Evolutionary conservation across 148 eudicot species (phyloP).

Genomic region (Camellia granthamiana): DNA sequence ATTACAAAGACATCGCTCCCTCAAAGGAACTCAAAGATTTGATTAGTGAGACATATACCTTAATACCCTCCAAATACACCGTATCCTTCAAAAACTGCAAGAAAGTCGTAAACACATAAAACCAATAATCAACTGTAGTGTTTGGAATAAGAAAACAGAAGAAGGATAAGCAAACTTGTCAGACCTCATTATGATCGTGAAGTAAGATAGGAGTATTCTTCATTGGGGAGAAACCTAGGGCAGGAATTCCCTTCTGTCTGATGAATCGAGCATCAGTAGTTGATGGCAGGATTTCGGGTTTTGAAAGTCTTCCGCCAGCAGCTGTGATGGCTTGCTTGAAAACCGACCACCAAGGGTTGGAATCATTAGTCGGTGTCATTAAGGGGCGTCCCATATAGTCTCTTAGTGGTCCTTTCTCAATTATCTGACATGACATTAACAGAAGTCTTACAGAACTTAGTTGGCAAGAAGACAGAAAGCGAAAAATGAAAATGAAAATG

Average conservation of each 20-base stretch:
- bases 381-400: slow-evolving; percentile 72
- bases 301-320: slow-evolving; percentile 73
- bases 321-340: slow-evolving; percentile 61
- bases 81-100: slow-evolving; percentile 61
- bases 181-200: slow-evolving; percentile 94
- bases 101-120: neutral
- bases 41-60: slow-evolving; percentile 72
- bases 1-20: slow-evolving; percentile 20
- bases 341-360: slow-evolving; percentile 90
- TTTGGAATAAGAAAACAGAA: neutral
- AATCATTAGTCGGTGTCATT: slow-evolving; percentile 63
- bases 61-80: slow-evolving; percentile 68
- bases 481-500: neutral
- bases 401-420: slow-evolving; percentile 55
- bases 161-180: neutral
- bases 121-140: neutral
- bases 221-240: slow-evolving; percentile 95
- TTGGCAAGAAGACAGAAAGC: neutral
- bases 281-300: slow-evolving; percentile 81
- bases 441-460: neutral
- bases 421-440: slow-evolving; percentile 35
- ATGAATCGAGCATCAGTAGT: slow-evolving; percentile 74
- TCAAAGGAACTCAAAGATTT: slow-evolving; percentile 65
- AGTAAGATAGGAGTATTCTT: slow-evolving; percentile 84
- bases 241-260: slow-evolving; percentile 74